Conservation (phyloP, 768 basidiomycete species). For the Lyophyllum decastes region DNA sequence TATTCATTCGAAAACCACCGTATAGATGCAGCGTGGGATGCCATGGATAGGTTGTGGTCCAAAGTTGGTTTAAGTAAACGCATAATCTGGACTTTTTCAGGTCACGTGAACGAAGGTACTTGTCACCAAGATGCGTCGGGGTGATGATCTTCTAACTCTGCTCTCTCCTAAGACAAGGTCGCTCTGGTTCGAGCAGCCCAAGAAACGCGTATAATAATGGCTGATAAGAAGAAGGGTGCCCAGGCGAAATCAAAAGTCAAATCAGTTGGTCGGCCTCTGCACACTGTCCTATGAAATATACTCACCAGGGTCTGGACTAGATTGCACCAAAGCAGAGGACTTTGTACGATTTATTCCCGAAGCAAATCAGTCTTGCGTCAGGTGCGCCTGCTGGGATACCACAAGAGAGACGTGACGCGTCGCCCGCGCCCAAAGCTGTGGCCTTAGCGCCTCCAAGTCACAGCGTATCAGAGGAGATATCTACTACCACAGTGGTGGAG, state of each 20-base stretch:
- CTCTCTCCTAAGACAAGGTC: too few relatives aligned
- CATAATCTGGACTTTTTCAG: not conserved
- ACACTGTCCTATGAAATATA: not conserved
- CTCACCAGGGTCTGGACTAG: conserved; percentile 9
- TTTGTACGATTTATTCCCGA: conserved; percentile 38
- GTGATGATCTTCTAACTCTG: too few relatives aligned
- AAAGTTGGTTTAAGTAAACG: not conserved
- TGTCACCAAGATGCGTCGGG: not conserved
- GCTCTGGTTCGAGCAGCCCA: not conserved
- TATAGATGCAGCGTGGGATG: conserved; percentile 2
- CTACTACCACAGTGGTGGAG: conserved; percentile 7
- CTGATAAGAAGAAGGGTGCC: conserved; percentile 23
- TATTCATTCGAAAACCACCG: conserved; percentile 42
- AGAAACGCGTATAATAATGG: conserved; percentile 18
- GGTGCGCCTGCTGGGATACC: not conserved
- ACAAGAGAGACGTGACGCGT: not conserved
- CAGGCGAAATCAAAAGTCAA: conserved; percentile 23
- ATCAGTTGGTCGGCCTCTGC: conserved; percentile 24
- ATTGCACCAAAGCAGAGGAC: conserved; percentile 36
- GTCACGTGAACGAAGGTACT: not conserved
- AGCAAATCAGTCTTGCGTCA: conserved; percentile 12
- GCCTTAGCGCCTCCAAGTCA: not conserved
- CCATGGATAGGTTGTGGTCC: not conserved
- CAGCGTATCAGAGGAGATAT: not conserved
- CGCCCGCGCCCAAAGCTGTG: not conserved